A percentile compares a stretch with the other conserved stretches of the same genome.
phyloP scores from a whole-genome alignment of 1,284 basidiomycete species.

The Leccinum brunneo-olivaceum region DNA sequence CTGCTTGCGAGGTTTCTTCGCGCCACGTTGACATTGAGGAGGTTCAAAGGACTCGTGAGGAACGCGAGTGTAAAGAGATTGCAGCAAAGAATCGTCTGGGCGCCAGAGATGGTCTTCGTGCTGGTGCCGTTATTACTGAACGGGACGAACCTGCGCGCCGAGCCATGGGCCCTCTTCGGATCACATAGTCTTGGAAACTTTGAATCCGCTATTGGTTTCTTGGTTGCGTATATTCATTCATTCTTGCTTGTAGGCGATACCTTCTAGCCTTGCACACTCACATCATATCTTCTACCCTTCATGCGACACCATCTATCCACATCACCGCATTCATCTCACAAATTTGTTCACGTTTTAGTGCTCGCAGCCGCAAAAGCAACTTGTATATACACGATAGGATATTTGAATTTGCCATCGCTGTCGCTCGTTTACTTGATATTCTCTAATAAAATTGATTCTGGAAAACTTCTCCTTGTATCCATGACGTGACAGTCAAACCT shows the following conservation, averaged over 20 bases:
- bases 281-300: constrained; percentile 7
- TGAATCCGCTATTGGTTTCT: background rate
- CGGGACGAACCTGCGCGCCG: constrained; percentile 27
- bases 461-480: background rate
- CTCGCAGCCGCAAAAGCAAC: no score
- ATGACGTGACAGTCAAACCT: no score
- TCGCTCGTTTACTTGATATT: constrained; percentile 9
- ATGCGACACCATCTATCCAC: constrained; percentile 8
- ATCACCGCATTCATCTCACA: constrained; percentile 3
- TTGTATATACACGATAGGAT: constrained; percentile 13
- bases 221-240: constrained; percentile 4
- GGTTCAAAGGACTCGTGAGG: constrained; percentile 16
- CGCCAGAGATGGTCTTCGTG: constrained; percentile 25
- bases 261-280: constrained; percentile 8
- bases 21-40: constrained; percentile 3
- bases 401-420: constrained; percentile 5
- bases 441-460: background rate
- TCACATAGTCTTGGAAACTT: constrained; percentile 6
- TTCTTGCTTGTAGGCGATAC: constrained; percentile 15
- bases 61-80: constrained; percentile 23
- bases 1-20: background rate
- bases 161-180: constrained; percentile 26
- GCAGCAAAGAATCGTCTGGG: constrained; percentile 19
- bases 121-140: constrained; percentile 25
- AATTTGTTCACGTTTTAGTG: constrained; percentile 7